A percentile compares a stretch with the other conserved stretches of the same genome.
Evolutionary conservation across 108 stramenopile genomes (phyloP).

Genomic region (Thalassiosira profunda): DNA sequence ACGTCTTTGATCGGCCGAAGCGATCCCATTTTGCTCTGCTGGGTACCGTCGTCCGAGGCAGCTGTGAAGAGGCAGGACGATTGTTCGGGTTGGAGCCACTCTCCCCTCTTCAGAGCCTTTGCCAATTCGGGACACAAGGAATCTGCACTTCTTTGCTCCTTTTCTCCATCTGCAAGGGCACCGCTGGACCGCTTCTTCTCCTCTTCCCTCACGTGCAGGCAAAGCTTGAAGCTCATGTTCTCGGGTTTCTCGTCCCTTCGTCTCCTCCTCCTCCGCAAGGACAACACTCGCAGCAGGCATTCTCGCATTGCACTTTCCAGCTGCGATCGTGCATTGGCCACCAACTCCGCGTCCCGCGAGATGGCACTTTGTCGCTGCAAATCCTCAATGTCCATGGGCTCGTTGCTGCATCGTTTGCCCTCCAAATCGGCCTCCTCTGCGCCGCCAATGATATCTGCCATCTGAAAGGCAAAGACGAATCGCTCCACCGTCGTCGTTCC

Average conservation of each 20-base stretch:
- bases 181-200: background rate
- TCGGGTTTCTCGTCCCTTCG: constrained; percentile 31
- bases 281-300: constrained; percentile 25
- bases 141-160: background rate
- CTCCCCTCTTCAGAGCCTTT: constrained; percentile 31
- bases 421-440: background rate
- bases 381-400: constrained; percentile 6
- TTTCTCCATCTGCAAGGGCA: background rate
- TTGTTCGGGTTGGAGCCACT: constrained; percentile 29
- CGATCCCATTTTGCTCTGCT: constrained; percentile 14
- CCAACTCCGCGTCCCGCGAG: constrained; percentile 24
- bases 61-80: constrained; percentile 31
- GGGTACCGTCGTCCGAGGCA: background rate
- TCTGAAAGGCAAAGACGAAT: constrained; percentile 42
- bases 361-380: constrained; percentile 4
- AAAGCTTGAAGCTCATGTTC: constrained; percentile 47
- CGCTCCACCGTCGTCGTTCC: constrained; percentile 37
- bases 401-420: background rate
- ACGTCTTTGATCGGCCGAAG: constrained; percentile 34
- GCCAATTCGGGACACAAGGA: constrained; percentile 33
- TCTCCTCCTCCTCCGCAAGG: constrained; percentile 27
- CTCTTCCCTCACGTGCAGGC: constrained; percentile 18
- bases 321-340: constrained; percentile 11
- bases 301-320: constrained; percentile 48
- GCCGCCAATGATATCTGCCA: constrained; percentile 15